These are phyloP conservation scores for Wickerhamiella australiensis DNA, from an alignment of 805 yeast genomes.

Conservation along the genomic window DNA sequence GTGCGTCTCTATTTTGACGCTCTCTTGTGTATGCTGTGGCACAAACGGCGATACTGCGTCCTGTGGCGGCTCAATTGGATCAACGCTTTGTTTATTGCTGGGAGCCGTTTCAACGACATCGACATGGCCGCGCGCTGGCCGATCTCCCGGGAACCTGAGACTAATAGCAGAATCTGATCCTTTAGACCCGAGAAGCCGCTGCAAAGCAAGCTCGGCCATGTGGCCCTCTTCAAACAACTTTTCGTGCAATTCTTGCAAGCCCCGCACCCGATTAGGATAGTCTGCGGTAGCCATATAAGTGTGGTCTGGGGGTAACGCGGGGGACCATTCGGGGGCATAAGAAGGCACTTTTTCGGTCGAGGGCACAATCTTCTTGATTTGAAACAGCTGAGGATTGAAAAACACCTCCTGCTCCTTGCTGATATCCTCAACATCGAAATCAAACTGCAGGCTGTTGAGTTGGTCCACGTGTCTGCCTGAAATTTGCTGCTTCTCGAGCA, in stretches of 20 bases:
- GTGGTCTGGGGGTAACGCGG: conserved; percentile 86
- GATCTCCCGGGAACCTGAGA: neutral
- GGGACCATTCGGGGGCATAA: conserved; percentile 54
- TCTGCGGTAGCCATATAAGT: conserved; percentile 72
- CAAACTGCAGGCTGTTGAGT: conserved; percentile 23
- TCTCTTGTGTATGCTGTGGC: too few relatives aligned
- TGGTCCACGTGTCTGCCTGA: conserved; percentile 20
- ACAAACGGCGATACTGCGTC: too few relatives aligned
- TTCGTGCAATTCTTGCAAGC: conserved; percentile 58
- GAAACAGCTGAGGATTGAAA: conserved; percentile 33
- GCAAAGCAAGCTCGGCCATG: conserved; percentile 65
- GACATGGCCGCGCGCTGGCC: neutral
- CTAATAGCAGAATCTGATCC: conserved; percentile 21
- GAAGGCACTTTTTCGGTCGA: neutral
- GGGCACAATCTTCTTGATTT: conserved; percentile 8
- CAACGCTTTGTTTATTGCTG: neutral
- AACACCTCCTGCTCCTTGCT: conserved; percentile 39
- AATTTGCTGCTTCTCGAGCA: conserved; percentile 23
- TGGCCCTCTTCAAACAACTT: conserved; percentile 70
- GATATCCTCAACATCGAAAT: conserved; percentile 27
- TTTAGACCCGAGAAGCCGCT: conserved; percentile 36
- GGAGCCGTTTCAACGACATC: neutral
- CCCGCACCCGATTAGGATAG: conserved; percentile 48
- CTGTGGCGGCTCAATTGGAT: neutral
- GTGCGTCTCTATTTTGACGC: too few relatives aligned